Conservation (phyloP, 306 rosid species). For the Arachis hypogaea region DNA sequence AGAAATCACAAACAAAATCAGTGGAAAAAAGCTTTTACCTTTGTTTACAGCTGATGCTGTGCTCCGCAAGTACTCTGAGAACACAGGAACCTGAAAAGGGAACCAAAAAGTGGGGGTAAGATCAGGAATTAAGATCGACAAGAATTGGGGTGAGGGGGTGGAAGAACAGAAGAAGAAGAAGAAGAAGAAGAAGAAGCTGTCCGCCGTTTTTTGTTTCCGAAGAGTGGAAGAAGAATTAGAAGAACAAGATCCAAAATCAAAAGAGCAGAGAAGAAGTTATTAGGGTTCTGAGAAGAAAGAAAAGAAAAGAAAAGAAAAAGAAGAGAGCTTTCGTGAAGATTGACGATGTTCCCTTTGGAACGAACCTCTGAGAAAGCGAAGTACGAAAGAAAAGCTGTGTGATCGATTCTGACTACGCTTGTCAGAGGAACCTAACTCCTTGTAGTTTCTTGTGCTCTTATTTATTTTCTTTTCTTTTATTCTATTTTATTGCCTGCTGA, state of each 20-base stretch:
- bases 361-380: slow-evolving; percentile 42
- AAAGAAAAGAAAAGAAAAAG: background rate
- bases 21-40: slow-evolving; percentile 43
- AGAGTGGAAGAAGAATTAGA: no score
- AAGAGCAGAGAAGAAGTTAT: slow-evolving; percentile 4
- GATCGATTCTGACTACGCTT: slow-evolving; percentile 44
- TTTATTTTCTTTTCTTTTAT: background rate
- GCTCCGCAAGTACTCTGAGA: slow-evolving; percentile 23
- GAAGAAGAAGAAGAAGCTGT: background rate
- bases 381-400: slow-evolving; percentile 40
- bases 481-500: background rate
- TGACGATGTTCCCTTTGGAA: slow-evolving; percentile 38
- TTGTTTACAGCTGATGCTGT: slow-evolving; percentile 32
- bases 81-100: slow-evolving; percentile 47
- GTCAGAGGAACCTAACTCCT: slow-evolving; percentile 43
- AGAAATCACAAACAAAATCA: background rate
- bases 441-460: background rate
- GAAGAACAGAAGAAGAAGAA: background rate
- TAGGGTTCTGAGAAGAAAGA: slow-evolving; percentile 47
- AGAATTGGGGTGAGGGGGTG: slow-evolving; percentile 18
- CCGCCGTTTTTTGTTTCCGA: background rate
- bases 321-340: slow-evolving; percentile 36
- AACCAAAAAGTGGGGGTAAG: background rate
- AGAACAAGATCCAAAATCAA: slow-evolving; percentile 29
- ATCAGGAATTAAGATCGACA: slow-evolving; percentile 48